Conservation (phyloP, 352 stramenopile species). For the Phytophthora pseudosyringae region DNA sequence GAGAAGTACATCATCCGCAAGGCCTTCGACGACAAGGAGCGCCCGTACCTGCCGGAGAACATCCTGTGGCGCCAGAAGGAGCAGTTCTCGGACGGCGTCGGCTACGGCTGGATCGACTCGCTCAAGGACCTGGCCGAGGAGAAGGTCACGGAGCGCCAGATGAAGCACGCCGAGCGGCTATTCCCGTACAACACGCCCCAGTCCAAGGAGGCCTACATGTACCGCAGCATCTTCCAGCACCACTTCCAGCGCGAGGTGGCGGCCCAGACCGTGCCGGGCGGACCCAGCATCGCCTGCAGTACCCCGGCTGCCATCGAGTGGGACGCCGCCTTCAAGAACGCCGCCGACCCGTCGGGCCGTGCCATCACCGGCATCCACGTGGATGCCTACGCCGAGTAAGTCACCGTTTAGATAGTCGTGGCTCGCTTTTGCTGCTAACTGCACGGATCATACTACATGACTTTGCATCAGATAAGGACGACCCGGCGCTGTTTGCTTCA, state of each 20-base stretch:
- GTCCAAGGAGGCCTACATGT: conserved; percentile 98
- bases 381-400: conserved; percentile 86
- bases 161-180: conserved; percentile 93
- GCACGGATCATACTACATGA: conserved; percentile 18
- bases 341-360: conserved; percentile 95
- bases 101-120: conserved; percentile 99
- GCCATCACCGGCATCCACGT: conserved; percentile 96
- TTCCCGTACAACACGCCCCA: conserved; percentile 99
- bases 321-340: conserved; percentile 95
- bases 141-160: conserved; percentile 96
- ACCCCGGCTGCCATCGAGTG: conserved; percentile 98
- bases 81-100: conserved; percentile 99
- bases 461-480: conserved; percentile 14
- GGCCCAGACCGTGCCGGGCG: conserved; percentile 96
- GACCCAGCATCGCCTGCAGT: conserved; percentile 98
- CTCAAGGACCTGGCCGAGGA: conserved; percentile 96
- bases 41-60: conserved; percentile 97
- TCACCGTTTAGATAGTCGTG: conserved; percentile 24
- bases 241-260: conserved; percentile 97
- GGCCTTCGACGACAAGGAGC: conserved; percentile 97
- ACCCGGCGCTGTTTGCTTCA: too few species aligned
- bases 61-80: conserved; percentile 99
- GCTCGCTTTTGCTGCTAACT: conserved; percentile 18
- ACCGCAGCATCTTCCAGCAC: conserved; percentile 98
- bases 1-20: conserved; percentile 99